Conservation (phyloP, 805 yeast species). For the Candida verbasci region DNA sequence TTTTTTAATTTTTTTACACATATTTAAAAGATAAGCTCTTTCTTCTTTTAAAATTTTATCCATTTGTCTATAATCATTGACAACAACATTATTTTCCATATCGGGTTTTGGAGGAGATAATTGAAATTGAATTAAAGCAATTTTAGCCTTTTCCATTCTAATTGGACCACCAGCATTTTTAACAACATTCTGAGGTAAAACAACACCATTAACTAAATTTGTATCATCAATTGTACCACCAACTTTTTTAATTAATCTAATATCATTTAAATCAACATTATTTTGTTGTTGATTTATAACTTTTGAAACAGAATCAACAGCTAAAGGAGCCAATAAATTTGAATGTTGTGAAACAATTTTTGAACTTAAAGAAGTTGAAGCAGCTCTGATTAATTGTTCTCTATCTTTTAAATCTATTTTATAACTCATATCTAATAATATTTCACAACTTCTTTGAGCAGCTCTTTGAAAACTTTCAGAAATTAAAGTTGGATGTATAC, state of each 20-base stretch:
- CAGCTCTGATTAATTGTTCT: conserved; percentile 84
- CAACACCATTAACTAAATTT: conserved; percentile 87
- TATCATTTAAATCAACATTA: conserved; percentile 80
- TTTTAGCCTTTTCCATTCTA: conserved; percentile 88
- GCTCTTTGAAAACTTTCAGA: conserved; percentile 93
- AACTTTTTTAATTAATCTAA: conserved; percentile 84
- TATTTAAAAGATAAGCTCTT: conserved; percentile 88
- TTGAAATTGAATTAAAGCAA: conserved; percentile 89
- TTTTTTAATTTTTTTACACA: conserved; percentile 94
- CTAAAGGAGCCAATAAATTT: conserved; percentile 79
- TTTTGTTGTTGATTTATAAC: conserved; percentile 59
- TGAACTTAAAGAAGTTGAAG: conserved; percentile 88
- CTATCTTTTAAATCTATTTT: conserved; percentile 75
- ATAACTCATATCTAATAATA: conserved; percentile 79
- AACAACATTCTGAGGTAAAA: conserved; percentile 83
- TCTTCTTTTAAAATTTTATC: conserved; percentile 97
- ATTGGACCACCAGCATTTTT: conserved; percentile 94
- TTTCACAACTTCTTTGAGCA: conserved; percentile 75
- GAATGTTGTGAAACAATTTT: conserved; percentile 95
- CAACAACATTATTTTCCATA: conserved; percentile 96
- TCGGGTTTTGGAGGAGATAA: conserved; percentile 96
- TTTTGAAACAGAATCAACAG: conserved; percentile 87
- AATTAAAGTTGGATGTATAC: conserved; percentile 92
- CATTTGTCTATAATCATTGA: conserved; percentile 98
- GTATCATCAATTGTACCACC: conserved; percentile 99